Base-by-base conservation (phyloP, 2,329 filamentous ascomycete species). In the Colletotrichum noveboracense region DNA sequence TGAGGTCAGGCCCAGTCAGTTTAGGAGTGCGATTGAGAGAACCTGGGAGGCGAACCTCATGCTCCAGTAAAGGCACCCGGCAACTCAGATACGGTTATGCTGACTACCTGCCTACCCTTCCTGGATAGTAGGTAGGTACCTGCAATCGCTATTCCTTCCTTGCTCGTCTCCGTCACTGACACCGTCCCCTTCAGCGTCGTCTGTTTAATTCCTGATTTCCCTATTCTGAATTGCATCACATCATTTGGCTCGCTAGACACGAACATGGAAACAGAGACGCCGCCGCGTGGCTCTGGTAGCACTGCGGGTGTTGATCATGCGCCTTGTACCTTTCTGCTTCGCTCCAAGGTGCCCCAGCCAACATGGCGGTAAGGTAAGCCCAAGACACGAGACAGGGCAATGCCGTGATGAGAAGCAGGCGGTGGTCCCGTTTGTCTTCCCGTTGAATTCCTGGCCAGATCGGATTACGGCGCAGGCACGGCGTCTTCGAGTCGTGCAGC, bases 401-500 rank as follows among this genome's bases (percentile, higher is more conserved):
- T 61, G 70, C 52, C 43, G 36, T 61, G 28, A 69, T 9, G 60
- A 64, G 32, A 61, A 26, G 28, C 43, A 71, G 34, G 48, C 28
- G 21, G 60, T 30, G 26, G 34, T 60, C 48, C 34, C 61, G 69
- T 21, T 34, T 43, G 65, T 48, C 43, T 34, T 72, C 52, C 68
- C 72, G 36, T 55, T 32, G 36, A 26, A 62, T 32, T 36, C 36
- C 68, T 38, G 24, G 70, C 32, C 61, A 61, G 68, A 61, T 70
- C 68, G 68, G 64, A 66, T 38, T 43, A 34, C 61, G 14, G 61
- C 34, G 32, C 38, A 32, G 60, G 58, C n/a, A 64, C 34, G 32
- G 61, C 34, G 34, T 55, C 24, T 61, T 75, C 52, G 68, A 75
- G 52, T 75, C 30, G 72, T 66, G 68, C 28, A 62, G 68, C 21